Evolutionary conservation across 2,329 filamentous ascomycete genomes (phyloP), one percentile per base, ranked within the genome.

Genomic region (Diplodia scrobiculata): DNA sequence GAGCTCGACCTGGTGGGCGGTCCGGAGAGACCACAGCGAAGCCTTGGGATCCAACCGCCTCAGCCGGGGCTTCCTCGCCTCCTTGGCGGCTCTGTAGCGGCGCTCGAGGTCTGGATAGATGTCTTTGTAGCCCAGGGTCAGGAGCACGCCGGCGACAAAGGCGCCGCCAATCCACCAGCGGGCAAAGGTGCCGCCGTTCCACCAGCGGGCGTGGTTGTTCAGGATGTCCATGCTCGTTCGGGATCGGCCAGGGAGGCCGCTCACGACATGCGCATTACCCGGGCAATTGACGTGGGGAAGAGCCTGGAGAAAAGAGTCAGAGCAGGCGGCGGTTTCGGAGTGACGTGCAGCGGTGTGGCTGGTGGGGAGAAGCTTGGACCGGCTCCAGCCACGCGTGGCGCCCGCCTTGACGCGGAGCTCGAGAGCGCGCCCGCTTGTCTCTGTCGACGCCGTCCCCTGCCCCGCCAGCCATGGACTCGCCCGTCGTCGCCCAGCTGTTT

Each of bases 111-210:
- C 89, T 0, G 90, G 88, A 72, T 92, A 93, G 45, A 93, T 77
- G 74, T 94, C 90, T 77, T 92, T 92, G 79, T 91, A 87, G 67
- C 89, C 89, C 2, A 95, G 79, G 0, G 91, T 92, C 66, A 93
- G 77, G 62, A 92, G 80, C 63, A 92, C 84, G 51, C 93, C 92
- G 10, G 91, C 84, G n/a, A 89, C 76, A 72, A 97, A 96, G 73
- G 91, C 90, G 21, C 87, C 80, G 66, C 86, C 83, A 51, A 92
- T 76, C 68, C 89, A 91, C 32, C 88, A 85, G 3, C 84, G 74
- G n/a, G 89, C 76, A 72, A 97, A 96, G 73, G 91, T 90, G 21
- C 87, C 80, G 66, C 86, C 83, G 50, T 92, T 76, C 68, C 89
- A 91, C 32, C 88, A 85, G 3, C 84, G 74, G 25, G 73, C 71